Conservation (phyloP, 2,329 filamentous ascomycete genomes). For the Cordyceps farinosa region DNA sequence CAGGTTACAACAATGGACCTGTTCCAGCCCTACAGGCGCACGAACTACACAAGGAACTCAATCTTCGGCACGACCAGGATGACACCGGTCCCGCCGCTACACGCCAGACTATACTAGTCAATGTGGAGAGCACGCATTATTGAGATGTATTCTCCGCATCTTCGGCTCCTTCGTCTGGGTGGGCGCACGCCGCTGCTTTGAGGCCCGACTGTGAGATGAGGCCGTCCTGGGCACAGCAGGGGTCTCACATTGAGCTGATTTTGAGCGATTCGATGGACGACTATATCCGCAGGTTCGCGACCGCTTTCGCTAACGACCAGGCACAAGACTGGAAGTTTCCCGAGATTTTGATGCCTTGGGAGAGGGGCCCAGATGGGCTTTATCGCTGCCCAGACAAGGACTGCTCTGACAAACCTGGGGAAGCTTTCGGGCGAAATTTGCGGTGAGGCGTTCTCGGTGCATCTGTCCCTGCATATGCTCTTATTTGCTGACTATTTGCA, state of each 20-base stretch:
- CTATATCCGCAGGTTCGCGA: background rate
- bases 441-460: background rate
- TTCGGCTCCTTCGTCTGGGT: background rate
- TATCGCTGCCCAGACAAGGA: background rate
- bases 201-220: background rate
- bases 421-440: background rate
- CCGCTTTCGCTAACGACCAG: background rate
- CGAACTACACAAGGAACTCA: background rate
- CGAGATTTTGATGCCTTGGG: background rate
- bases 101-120: background rate
- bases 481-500: background rate
- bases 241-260: background rate
- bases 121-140: background rate
- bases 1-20: background rate
- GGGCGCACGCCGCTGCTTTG: background rate
- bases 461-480: background rate
- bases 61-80: background rate
- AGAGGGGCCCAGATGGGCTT: background rate
- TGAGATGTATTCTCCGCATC: background rate
- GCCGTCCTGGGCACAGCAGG: background rate
- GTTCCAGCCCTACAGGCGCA: background rate
- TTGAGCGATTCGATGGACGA: background rate
- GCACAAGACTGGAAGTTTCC: background rate
- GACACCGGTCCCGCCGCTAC: background rate
- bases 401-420: background rate